Base-by-base conservation (phyloP, 495 filamentous ascomycete genomes). In the Aspergillus asperescens region DNA sequence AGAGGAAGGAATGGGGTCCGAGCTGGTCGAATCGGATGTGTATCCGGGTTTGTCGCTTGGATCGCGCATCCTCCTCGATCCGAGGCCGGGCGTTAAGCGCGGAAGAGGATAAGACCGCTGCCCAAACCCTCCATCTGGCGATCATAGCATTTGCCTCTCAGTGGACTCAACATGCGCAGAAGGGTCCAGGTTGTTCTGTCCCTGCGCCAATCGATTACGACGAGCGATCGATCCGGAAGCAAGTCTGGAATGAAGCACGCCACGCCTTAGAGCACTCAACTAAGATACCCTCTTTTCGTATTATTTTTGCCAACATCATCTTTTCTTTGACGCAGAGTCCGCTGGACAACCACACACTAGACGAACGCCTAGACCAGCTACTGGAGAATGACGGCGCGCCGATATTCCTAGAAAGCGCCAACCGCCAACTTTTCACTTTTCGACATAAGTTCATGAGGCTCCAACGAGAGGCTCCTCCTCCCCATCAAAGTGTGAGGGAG, bases 1-100 rank as follows among this genome's bases (percentile, higher is more conserved):
- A 44, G n/a, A 31, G 16, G 13, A 18, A 19, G 6, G 42, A 46
- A 46, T 46, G 42, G 42, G 42, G 42, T 4, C 42, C 42, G 1
- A 32, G 9, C 27, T 46, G 42, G 42, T 46, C 42, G 2, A 46
- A 46, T 15, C 19, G 42, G 25, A 46, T 46, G 42, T 46, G 42
- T 22, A 31, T 32, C 27, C 15, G 42, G 27, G 42, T 46, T 3
- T 46, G 42, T 18, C 42, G 15, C 1, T 22, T 46, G 10, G 42
- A 46, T 32, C 42, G 42, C 1, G 42, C 7, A 19, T 46, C 42
- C 5, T 18, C 25, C 6, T 46, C 42, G 3, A 9, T 46, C 1
- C 42, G 42, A 1, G 42, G 42, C 1, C 15, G 42, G 15, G 42
- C 27, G 7, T 7, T 46, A 5, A 46, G 42, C 5, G 42, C 25